phyloP scores from a whole-genome alignment of 192 early-diverging fungal genomes.

The Pecoramyces ruminantium region DNA sequence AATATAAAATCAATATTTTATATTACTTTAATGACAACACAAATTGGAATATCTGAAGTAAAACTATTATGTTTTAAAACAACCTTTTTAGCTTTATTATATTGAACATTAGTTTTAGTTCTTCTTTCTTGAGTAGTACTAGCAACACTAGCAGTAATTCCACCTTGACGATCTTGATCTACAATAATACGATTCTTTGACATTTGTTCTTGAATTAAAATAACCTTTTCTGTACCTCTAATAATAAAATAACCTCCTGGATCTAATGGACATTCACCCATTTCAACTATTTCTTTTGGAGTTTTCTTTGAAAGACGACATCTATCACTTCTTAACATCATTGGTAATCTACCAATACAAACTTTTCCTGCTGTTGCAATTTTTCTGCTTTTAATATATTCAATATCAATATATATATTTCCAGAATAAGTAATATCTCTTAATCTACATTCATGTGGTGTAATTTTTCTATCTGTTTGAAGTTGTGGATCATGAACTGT shows the following conservation, averaged over 20 bases:
- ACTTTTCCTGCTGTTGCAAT: conserved; percentile 66
- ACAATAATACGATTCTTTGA: conserved; percentile 98
- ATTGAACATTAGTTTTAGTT: conserved; percentile 77
- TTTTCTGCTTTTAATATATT: conserved; percentile 71
- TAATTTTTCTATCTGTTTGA: conserved; percentile 50
- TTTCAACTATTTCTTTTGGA: conserved; percentile 65
- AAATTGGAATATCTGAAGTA: conserved; percentile 69
- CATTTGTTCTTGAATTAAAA: conserved; percentile 95
- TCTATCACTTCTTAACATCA: conserved; percentile 80
- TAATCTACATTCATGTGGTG: conserved; percentile 90
- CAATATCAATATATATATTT: conserved; percentile 78
- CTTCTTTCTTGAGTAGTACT: conserved; percentile 86
- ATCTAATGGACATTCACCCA: conserved; percentile 91
- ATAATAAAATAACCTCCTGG: conserved; percentile 94
- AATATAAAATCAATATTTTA: neutral
- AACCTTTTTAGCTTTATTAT: conserved; percentile 24
- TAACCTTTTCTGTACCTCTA: conserved; percentile 89
- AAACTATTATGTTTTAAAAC: conserved; percentile 79
- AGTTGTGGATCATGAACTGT: conserved; percentile 56
- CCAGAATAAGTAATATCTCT: conserved; percentile 91
- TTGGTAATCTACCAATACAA: conserved; percentile 81
- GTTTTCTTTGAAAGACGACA: conserved; percentile 64
- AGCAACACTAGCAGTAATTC: conserved; percentile 66
- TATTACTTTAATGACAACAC: conserved; percentile 60
- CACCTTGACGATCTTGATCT: conserved; percentile 63